Evolutionary conservation across 129 eudicot species (phyloP).

Genomic region (Arctium lappa): DNA sequence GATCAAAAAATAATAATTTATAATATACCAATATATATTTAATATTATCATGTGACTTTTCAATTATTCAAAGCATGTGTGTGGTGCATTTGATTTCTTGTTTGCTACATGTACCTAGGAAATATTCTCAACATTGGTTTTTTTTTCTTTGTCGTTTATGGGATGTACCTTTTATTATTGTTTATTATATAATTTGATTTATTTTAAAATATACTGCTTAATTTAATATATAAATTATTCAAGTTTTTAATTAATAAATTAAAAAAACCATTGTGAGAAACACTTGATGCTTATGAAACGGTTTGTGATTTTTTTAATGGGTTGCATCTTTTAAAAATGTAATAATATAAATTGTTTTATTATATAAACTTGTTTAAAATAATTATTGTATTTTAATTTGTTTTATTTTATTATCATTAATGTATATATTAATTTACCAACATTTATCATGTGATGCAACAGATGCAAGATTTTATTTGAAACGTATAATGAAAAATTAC

Average conservation of each 20-base stretch:
- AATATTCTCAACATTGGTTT: constrained; percentile 7
- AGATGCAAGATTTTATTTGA: background rate
- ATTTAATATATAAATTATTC: background rate
- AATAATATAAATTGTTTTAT: background rate
- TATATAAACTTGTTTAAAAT: background rate
- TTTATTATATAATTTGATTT: background rate
- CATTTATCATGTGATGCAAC: too few species aligned
- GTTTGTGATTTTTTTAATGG: background rate
- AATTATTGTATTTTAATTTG: too few species aligned
- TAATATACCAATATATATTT: background rate
- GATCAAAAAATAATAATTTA: background rate
- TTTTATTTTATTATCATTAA: too few species aligned
- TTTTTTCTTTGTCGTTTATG: constrained; percentile 21
- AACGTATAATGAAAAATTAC: too few species aligned
- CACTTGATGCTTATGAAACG: background rate
- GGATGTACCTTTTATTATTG: background rate
- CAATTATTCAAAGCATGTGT: constrained; percentile 11
- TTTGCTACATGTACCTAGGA: constrained; percentile 19
- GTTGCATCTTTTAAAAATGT: background rate
- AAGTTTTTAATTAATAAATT: background rate
- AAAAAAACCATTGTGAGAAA: background rate
- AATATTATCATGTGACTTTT: constrained; percentile 9
- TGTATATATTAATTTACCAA: too few species aligned
- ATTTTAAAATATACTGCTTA: background rate
- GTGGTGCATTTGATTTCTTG: background rate